Evolutionary conservation across 2,329 filamentous ascomycete genomes (phyloP).

Genomic region (Xylaria sp.): DNA sequence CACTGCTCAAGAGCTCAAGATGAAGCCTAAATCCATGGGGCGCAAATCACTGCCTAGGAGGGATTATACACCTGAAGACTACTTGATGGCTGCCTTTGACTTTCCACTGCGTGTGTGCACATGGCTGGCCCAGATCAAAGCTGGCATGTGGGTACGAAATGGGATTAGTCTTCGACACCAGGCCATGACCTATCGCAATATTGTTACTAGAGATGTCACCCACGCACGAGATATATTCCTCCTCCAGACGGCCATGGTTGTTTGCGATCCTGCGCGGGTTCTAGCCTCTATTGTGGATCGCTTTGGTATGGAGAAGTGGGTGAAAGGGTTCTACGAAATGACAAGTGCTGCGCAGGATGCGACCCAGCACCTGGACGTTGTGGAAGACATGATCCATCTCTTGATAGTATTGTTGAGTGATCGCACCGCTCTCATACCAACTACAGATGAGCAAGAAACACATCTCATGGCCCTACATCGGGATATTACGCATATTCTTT

Average conservation of each 20-base stretch:
- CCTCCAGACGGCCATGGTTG: slow-evolving; percentile 87
- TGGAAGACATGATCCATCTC: slow-evolving; percentile 95
- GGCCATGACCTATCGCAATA: slow-evolving; percentile 90
- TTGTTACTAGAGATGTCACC: slow-evolving; percentile 88
- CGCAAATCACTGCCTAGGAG: slow-evolving; percentile 66
- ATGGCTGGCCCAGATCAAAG: slow-evolving; percentile 98
- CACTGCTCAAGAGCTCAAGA: slow-evolving; percentile 74
- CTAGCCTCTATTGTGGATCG: slow-evolving; percentile 91
- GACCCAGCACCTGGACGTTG: slow-evolving; percentile 86
- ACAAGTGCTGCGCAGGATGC: slow-evolving; percentile 84
- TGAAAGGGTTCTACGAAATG: slow-evolving; percentile 81
- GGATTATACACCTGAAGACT: slow-evolving; percentile 75
- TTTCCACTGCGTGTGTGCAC: slow-evolving; percentile 92
- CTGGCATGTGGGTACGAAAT: slow-evolving; percentile 98
- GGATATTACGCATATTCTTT: slow-evolving; percentile 92
- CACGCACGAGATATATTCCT: slow-evolving; percentile 96
- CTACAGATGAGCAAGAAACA: slow-evolving; percentile 72
- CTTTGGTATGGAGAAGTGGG: slow-evolving; percentile 89
- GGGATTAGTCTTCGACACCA: slow-evolving; percentile 96
- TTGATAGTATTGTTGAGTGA: slow-evolving; percentile 92
- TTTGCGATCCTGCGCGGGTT: slow-evolving; percentile 84
- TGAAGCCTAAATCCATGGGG: slow-evolving; percentile 72
- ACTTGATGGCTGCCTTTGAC: slow-evolving; percentile 88
- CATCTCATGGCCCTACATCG: slow-evolving; percentile 80
- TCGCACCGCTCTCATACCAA: slow-evolving; percentile 79